Evolutionary conservation across 805 yeast genomes (phyloP), one percentile per base, ranked within the genome.

Genomic region (Kodamaea jinghongensis): DNA sequence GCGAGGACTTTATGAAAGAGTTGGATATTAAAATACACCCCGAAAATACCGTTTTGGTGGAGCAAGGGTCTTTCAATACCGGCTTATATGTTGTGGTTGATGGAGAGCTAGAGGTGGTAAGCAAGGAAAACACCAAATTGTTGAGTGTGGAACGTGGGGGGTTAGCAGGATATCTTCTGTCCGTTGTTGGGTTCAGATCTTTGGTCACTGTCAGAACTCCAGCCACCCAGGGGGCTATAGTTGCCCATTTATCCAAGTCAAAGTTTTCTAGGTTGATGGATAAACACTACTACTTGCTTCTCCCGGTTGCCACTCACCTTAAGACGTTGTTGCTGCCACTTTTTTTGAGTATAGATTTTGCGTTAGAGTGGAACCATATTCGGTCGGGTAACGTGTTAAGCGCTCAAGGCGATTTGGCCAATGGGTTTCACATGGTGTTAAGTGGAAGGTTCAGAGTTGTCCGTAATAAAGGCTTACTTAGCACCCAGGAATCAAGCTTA

Each of bases 351-450:
- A 76, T 93, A 30, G 98, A 91, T 55, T 87, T 86, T 60, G 96
- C 97, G 0, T 65, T 93, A 37, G 99, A 93, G 59, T 91, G 98
- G 98, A 79, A 90, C 29, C 96, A 88, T 43, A 70, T 86, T 9
- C 80, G 80, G n/a, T 91, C 97, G 1, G 96, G 97, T 0, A 82
- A 83, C 36, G 73, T 82, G 0, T 60, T 93, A 14, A 88, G 85
- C 52, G 73, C 79, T 2, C 93, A 91, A 56, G 95, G 88, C 1
- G 93, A 87, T 38, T 75, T 76, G 13, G 96, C 98, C 0, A 90
- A 88, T 56, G 96, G 96, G 14, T 86, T 91, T 28, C 91, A 88
- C 54, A 79, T 90, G 31, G 93, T 91, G 1, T 61, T 91, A 17
- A 90, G 88, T 61, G 98, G 98, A 4, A 74, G 98, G 38, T 71